phyloP scores from a whole-genome alignment of 2,329 filamentous ascomycete genomes.

The Stemphylium lycopersici region DNA sequence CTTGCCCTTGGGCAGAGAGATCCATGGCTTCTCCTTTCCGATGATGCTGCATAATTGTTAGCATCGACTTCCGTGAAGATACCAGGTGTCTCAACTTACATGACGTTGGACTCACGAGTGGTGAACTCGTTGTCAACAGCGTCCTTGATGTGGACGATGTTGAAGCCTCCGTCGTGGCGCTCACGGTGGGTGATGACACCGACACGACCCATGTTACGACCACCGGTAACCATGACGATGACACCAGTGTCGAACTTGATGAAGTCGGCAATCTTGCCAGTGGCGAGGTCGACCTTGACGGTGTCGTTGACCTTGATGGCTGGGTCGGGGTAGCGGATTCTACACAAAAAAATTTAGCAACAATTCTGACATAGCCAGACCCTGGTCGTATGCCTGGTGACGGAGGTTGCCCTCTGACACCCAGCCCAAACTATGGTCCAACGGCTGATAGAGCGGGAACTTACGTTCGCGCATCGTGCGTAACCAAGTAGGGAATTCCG shows the following conservation, averaged over 20 bases:
- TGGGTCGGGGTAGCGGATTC: slow-evolving; percentile 99
- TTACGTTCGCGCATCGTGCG: slow-evolving; percentile 99
- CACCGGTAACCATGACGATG: slow-evolving; percentile 98
- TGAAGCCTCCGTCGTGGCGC: slow-evolving; percentile 99
- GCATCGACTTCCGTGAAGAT: neutral
- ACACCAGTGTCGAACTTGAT: slow-evolving; percentile 99
- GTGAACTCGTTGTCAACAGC: slow-evolving; percentile 99
- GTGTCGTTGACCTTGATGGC: slow-evolving; percentile 99
- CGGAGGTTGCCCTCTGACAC: slow-evolving; percentile 41
- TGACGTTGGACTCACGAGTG: slow-evolving; percentile 99
- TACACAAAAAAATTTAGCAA: slow-evolving; percentile 57
- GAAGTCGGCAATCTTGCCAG: slow-evolving; percentile 97
- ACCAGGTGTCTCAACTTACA: slow-evolving; percentile 51
- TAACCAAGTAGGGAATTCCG: slow-evolving; percentile 99
- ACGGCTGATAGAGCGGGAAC: slow-evolving; percentile 99
- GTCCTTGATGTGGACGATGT: slow-evolving; percentile 99
- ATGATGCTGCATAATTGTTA: slow-evolving; percentile 67
- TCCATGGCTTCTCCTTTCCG: slow-evolving; percentile 97
- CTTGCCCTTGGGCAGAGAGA: slow-evolving; percentile 99
- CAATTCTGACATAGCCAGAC: slow-evolving; percentile 72
- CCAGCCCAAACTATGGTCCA: slow-evolving; percentile 66
- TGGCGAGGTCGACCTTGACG: slow-evolving; percentile 96
- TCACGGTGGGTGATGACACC: slow-evolving; percentile 99
- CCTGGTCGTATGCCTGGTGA: slow-evolving; percentile 99
- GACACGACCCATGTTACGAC: slow-evolving; percentile 99